Evolutionary conservation across 1,284 basidiomycete species (phyloP), one percentile per base, ranked within the genome.

Genomic region (Cronartium ribicola): DNA sequence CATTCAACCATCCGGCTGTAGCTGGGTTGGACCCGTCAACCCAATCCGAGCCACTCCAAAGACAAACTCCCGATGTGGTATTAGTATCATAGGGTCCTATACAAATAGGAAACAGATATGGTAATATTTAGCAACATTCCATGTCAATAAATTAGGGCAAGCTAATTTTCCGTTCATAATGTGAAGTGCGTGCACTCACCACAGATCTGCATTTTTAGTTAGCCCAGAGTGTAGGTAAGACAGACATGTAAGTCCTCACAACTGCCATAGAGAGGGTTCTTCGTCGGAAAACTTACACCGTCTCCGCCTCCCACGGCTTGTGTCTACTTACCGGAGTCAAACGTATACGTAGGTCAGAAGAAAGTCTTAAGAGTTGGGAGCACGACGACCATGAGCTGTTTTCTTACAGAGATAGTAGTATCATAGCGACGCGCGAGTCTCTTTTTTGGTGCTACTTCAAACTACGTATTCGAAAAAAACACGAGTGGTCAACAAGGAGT

Each of bases 391-490:
- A 55, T n/a, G 29, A 13, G 11, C n/a, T 20, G n/a, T 20, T 17
- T 22, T 37, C 70, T 13, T 13, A 72, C 70, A 5, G 46, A n/a
- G 20, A 22, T 37, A 1, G 40, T 65, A 11, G 70, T 55, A 41
- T 72, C 70, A 41, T 72, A 72, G n/a, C 70, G 62, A 22, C 70
- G 62, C 6, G 29, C 51, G 51, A n/a, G 51, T 29, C n/a, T 29
- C 7, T 17, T n/a, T n/a, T n/a, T 55, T 7, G 51, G 5, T n/a
- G 51, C n/a, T n/a, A 55, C 29, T 29, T 29, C 29, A 29, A 29
- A 29, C 29, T 29, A 2, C 29, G 29, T 29, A 29, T 29, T 29
- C 29, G 2, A 29, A 29, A 29, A 29, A 29, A 29, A 29, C 29
- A 20, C 13, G 51, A 55, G 51, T 55, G 29, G 11, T n/a, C n/a